Evolutionary conservation across 345 rosid species (phyloP).

Genomic region (Hibiscus tridactylites): DNA sequence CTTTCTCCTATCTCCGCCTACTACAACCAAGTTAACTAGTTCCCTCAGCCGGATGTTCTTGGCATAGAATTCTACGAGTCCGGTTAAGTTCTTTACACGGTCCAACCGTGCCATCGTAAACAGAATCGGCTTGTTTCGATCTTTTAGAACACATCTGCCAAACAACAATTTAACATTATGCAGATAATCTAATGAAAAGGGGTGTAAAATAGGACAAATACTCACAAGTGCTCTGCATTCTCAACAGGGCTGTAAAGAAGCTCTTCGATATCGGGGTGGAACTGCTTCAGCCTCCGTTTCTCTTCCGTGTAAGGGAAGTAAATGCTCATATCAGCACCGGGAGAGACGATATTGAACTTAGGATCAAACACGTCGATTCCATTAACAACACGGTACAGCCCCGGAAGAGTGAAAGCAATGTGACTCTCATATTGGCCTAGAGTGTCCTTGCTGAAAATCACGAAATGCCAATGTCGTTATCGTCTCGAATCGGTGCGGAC

Average conservation of each 20-base stretch:
- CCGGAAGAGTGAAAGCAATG: slow-evolving; percentile 83
- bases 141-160: slow-evolving; percentile 68
- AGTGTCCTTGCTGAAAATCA: slow-evolving; percentile 57
- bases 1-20: slow-evolving; percentile 87
- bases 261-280: slow-evolving; percentile 71
- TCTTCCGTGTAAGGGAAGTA: slow-evolving; percentile 72
- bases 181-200: no score
- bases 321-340: slow-evolving; percentile 61
- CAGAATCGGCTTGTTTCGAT: slow-evolving; percentile 64
- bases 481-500: background rate
- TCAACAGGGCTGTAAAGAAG: slow-evolving; percentile 82
- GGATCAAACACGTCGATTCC: slow-evolving; percentile 94
- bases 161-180: no score
- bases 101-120: slow-evolving; percentile 96
- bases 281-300: slow-evolving; percentile 55
- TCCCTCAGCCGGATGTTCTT: slow-evolving; percentile 62
- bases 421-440: slow-evolving; percentile 95
- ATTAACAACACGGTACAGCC: slow-evolving; percentile 82
- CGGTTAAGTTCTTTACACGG: slow-evolving; percentile 84
- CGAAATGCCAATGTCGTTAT: background rate
- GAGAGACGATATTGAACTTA: slow-evolving; percentile 80
- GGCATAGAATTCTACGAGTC: slow-evolving; percentile 93
- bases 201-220: background rate
- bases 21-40: slow-evolving; percentile 71
- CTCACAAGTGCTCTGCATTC: slow-evolving; percentile 75